A percentile compares a stretch with the other conserved stretches of the same genome.
phyloP scores from a whole-genome alignment of 495 filamentous ascomycete species.

The Parachaetomium inaequale region DNA sequence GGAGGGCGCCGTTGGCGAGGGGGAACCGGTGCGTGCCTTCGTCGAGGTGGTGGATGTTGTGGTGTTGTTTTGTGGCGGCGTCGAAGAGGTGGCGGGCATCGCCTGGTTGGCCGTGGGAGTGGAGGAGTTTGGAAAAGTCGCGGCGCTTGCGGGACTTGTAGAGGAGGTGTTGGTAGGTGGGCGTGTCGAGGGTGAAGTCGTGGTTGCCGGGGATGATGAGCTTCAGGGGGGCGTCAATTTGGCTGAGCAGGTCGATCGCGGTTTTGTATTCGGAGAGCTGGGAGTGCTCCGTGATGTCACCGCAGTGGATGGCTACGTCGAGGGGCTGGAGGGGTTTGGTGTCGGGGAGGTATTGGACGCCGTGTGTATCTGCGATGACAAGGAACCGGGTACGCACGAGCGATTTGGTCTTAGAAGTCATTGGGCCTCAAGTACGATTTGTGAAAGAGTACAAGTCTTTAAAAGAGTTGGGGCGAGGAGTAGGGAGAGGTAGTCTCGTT shows the following conservation, averaged over 20 bases:
- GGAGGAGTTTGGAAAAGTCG: not conserved
- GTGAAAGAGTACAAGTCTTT: not conserved
- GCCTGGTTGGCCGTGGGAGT: not conserved
- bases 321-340: constrained; percentile 13
- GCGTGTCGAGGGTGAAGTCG: constrained; percentile 65
- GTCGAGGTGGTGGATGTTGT: constrained; percentile 57
- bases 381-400: constrained; percentile 41
- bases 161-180: constrained; percentile 15
- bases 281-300: constrained; percentile 67
- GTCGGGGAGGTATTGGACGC: constrained; percentile 17
- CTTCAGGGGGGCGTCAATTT: constrained; percentile 63
- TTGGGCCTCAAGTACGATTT: not conserved
- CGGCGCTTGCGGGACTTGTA: not conserved
- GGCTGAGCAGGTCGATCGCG: constrained; percentile 52
- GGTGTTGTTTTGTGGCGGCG: not conserved
- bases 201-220: constrained; percentile 81
- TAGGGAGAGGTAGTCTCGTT: not conserved
- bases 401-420: not conserved
- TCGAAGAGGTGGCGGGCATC: not conserved
- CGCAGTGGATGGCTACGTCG: constrained; percentile 69
- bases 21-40: constrained; percentile 59
- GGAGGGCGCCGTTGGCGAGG: constrained; percentile 53
- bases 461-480: not conserved
- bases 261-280: constrained; percentile 51
- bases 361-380: constrained; percentile 65